Evolutionary conservation across 257 asterid genomes (phyloP).

Genomic region (Lavandula angustifolia): DNA sequence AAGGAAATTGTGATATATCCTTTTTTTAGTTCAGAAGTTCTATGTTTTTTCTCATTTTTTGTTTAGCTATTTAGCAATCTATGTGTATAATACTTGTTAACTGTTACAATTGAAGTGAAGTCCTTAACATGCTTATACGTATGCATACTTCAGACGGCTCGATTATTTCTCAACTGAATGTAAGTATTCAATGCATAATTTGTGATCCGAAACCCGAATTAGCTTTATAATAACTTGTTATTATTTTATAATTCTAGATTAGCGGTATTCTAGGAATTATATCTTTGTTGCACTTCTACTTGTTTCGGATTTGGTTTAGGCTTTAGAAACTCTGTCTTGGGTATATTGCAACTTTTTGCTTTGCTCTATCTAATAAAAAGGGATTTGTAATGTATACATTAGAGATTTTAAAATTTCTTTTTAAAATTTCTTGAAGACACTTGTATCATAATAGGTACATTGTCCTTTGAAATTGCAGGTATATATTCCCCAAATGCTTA

Average conservation of each 20-base stretch:
- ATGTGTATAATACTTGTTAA: constrained; percentile 10
- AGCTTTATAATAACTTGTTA: no score
- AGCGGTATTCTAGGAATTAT: no score
- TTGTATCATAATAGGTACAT: not conserved
- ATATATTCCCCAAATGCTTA: constrained; percentile 97
- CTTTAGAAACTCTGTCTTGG: no score
- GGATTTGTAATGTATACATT: no score
- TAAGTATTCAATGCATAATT: constrained; percentile 44
- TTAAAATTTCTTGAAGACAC: not conserved
- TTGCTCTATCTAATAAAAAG: no score
- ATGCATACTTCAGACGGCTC: constrained; percentile 89
- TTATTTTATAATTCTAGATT: no score
- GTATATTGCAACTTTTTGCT: no score
- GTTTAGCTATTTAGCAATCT: constrained; percentile 19
- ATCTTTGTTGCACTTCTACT: no score
- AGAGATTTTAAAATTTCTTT: constrained; percentile 1
- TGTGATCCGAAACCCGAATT: no score
- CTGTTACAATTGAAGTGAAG: constrained; percentile 23
- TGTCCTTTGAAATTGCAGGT: constrained; percentile 47
- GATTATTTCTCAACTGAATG: constrained; percentile 99
- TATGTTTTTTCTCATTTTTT: constrained; percentile 18
- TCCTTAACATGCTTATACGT: constrained; percentile 82
- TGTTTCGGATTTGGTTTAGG: no score
- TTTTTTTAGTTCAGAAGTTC: constrained; percentile 26
- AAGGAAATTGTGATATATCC: constrained; percentile 99